Evolutionary conservation across 2,329 filamentous ascomycete species (phyloP), one percentile per base, ranked within the genome.

Genomic region (Akanthomyces muscarius): DNA sequence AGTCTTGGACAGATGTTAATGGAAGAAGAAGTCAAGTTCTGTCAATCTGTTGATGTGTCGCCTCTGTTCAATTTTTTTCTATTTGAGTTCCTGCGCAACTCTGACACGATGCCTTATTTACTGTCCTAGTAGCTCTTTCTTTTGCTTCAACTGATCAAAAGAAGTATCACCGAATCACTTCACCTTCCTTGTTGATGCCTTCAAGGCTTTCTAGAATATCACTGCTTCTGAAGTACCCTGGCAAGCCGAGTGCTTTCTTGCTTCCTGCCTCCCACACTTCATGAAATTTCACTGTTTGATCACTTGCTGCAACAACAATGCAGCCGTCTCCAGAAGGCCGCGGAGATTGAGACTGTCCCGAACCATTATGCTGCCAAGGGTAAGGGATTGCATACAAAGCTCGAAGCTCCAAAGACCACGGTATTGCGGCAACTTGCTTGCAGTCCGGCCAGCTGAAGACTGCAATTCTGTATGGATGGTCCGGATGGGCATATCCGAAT

Each of bases 391-490:
- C 94, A 75, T 89, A 96, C 36, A 99, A 77, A 11, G 93, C 94
- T 44, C 92, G 83, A 72, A 90, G 85, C 65, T 91, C 87, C 41
- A 88, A 86, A 56, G 86, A 87, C 94, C 87, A 98, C 0, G 92
- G 90, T 63, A 98, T 89, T 18, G 89, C 88, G 13, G 91, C 89
- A 1, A 97, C 85, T 72, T 95, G 91, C 67, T 86, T 86, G 75
- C 95, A 98, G 62, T 90, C 89, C 0, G 95, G 95, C 95, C 95
- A 98, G 52, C 89, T 89, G 75, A 97, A 99, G 10, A 98, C 89
- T 1, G 92, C 95, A 67, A 99, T 91, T 23, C 95, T 88, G 69
- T 89, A 91, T 0, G 90, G 86, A 71, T 99, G 95, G 48, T 96
- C 91, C 1, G 94, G 92, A 68, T 96, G 89, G 4, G 93, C 87